Evolutionary conservation across 345 rosid species (phyloP).

Genomic region (Eucalyptus tenuipes): DNA sequence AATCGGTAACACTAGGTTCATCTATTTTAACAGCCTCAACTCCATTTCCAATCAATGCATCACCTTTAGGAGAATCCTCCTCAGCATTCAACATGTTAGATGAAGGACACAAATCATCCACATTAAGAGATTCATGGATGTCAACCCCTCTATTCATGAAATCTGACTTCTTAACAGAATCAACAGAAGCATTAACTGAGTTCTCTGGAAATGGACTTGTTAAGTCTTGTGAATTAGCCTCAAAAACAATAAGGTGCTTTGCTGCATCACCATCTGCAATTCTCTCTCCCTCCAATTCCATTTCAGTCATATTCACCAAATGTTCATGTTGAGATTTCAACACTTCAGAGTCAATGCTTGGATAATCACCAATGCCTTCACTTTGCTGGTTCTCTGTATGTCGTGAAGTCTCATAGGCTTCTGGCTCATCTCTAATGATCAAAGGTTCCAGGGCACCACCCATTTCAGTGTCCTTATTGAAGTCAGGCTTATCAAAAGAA

Average conservation of each 20-base stretch:
- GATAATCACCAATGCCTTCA: conserved; percentile 1
- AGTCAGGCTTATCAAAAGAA: conserved; percentile 16
- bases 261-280: conserved; percentile 26
- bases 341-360: conserved; percentile 1
- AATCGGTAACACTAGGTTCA: conserved; percentile 4
- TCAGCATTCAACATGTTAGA: conserved; percentile 2
- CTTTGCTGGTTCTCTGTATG: conserved; percentile 7
- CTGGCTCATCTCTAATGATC: conserved; percentile 6
- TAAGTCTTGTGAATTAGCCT: background rate
- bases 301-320: conserved; percentile 20
- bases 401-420: conserved; percentile 5
- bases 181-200: conserved; percentile 2
- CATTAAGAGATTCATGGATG: conserved; percentile 8
- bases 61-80: conserved; percentile 1
- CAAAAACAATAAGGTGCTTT: conserved; percentile 9
- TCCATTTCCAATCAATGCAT: conserved; percentile 5
- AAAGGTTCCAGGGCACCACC: conserved; percentile 13
- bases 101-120: conserved; percentile 7
- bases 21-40: conserved; percentile 12
- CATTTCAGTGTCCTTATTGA: conserved; percentile 17
- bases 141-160: conserved; percentile 1
- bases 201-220: background rate
- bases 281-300: conserved; percentile 29
- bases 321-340: conserved; percentile 10
- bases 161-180: background rate